Evolutionary conservation across 2,329 filamentous ascomycete species (phyloP).

Genomic region (Scolecobasidium constrictum): DNA sequence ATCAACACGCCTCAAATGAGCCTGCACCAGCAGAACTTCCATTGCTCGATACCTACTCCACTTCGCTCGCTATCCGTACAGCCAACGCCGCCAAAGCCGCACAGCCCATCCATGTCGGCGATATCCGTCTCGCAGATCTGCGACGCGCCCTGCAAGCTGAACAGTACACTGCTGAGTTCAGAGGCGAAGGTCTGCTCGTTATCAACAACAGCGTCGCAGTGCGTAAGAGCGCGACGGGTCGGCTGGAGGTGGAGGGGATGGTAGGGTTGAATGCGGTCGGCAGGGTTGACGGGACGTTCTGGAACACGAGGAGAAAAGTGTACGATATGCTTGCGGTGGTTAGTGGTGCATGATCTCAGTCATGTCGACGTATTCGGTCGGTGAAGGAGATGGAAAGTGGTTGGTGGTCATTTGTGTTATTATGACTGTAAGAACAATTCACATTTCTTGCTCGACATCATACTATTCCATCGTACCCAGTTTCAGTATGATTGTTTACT

Average conservation of each 20-base stretch:
- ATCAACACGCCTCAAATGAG: conserved; percentile 39
- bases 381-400: too few relatives aligned
- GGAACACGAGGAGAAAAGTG: conserved; percentile 79
- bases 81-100: conserved; percentile 66
- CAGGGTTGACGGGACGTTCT: conserved; percentile 55
- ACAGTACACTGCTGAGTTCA: conserved; percentile 83
- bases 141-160: conserved; percentile 70
- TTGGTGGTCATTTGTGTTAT: too few relatives aligned
- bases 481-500: too few relatives aligned
- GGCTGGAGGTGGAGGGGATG: conserved; percentile 66
- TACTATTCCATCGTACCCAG: too few relatives aligned
- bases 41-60: conserved; percentile 48
- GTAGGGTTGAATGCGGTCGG: conserved; percentile 15
- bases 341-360: conserved; percentile 42
- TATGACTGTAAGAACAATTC: too few relatives aligned
- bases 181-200: conserved; percentile 82
- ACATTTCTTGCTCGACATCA: too few relatives aligned
- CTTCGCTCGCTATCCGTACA: conserved; percentile 47
- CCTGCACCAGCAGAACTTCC: conserved; percentile 22
- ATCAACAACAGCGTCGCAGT: conserved; percentile 84
- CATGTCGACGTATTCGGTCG: too few relatives aligned
- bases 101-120: conserved; percentile 87
- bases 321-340: conserved; percentile 93
- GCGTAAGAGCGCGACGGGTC: conserved; percentile 74
- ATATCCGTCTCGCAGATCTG: conserved; percentile 79